A percentile compares a stretch with the other conserved stretches of the same genome.
Evolutionary conservation across 768 basidiomycete genomes (phyloP).

Genomic region (Hygrocybe coccinea): DNA sequence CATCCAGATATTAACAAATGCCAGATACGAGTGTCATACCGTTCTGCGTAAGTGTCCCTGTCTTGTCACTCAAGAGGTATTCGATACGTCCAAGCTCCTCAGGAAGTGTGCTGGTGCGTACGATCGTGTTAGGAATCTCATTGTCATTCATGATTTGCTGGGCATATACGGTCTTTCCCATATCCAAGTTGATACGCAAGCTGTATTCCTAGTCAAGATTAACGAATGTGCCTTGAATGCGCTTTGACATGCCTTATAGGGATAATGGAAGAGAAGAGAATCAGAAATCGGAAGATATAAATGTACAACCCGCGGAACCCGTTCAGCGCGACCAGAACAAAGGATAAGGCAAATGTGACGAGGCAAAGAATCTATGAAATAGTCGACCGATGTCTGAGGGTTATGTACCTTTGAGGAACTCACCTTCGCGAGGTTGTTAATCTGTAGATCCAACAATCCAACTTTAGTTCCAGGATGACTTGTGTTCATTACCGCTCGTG

Average conservation of each 20-base stretch:
- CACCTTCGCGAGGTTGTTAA: slow-evolving; percentile 95
- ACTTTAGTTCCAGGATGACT: slow-evolving; percentile 94
- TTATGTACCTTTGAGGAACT: slow-evolving; percentile 27
- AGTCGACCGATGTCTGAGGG: not conserved
- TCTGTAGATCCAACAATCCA: slow-evolving; percentile 87
- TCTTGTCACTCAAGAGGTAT: slow-evolving; percentile 95
- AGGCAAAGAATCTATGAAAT: slow-evolving; percentile 77
- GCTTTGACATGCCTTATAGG: slow-evolving; percentile 85
- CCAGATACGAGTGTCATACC: slow-evolving; percentile 44
- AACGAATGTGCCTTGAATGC: not conserved
- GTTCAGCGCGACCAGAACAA: slow-evolving; percentile 90
- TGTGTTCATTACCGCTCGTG: slow-evolving; percentile 97
- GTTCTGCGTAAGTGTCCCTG: slow-evolving; percentile 95
- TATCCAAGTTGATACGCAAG: slow-evolving; percentile 96
- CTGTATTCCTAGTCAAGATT: not conserved
- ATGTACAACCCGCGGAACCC: slow-evolving; percentile 95
- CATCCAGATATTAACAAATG: not conserved
- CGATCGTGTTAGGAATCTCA: slow-evolving; percentile 94
- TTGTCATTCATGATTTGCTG: slow-evolving; percentile 89
- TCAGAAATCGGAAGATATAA: slow-evolving; percentile 93
- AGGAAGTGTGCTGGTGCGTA: slow-evolving; percentile 94
- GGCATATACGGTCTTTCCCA: slow-evolving; percentile 99
- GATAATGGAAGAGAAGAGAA: slow-evolving; percentile 97
- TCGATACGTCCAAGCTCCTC: slow-evolving; percentile 95
- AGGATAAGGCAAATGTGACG: slow-evolving; percentile 87